Base-by-base conservation (phyloP, 805 yeast genomes). In the Candida morakotiae region DNA sequence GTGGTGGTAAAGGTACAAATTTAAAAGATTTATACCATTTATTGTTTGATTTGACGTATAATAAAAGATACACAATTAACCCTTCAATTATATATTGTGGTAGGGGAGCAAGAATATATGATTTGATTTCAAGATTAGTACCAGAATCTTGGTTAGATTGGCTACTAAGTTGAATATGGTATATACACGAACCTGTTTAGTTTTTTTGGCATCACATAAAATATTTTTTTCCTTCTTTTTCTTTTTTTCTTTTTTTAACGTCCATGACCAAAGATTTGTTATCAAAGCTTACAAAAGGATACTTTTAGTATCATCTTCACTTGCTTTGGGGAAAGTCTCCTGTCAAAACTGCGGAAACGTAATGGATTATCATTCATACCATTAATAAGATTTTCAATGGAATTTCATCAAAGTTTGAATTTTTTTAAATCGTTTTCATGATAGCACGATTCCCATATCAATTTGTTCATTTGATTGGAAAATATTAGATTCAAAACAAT, bases 321-420 rank as follows among this genome's bases (percentile, higher is more conserved):
- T 58, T 58, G 83, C 83, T 79, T 81, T 75, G 87, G 88, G 88
- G 87, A 81, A 81, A 81, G 88, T 81, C 88, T 81, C 87, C 88
- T 77, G 84, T 84, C 84, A 62, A 58, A 38, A 58, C 64, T 67
- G 78, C 83, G 87, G 87, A 79, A 80, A 81, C 73, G 72, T 51
- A 58, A 52, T 59, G 66, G 51, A 44, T 44, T 40, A 27, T 49
- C 52, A 51, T 49, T 52, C 40, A 49, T 47, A n/a, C 60, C 51
- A 47, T 60, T 50, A 47, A 46, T 38, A 22, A 13, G 26, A 22
- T n/a, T 31, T 18, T 20, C 18, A 29, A 28, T 28, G 31, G 5
- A 29, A n/a, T 29, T 15, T 18, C 32, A 18, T 15, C 10, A 30
- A 21, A n/a, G n/a, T n/a, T n/a, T 21, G 23, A 21, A 21, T 7